Evolutionary conservation across 306 rosid species (phyloP).

Genomic region (Ammopiptanthus mongolicus): DNA sequence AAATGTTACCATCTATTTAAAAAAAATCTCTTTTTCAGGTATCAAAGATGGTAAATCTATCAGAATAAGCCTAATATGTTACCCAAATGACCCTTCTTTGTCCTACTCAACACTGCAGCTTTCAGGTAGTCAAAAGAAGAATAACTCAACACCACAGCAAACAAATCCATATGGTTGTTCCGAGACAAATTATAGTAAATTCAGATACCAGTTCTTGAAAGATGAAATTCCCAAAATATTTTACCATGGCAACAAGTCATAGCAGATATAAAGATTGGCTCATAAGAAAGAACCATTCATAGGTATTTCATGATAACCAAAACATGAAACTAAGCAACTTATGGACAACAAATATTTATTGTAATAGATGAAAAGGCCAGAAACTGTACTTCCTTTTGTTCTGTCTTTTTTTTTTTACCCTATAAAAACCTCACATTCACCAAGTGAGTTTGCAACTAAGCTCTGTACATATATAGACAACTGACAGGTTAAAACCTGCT

Average conservation of each 20-base stretch:
- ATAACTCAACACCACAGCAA: no score
- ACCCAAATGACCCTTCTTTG: no score
- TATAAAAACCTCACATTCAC: constrained; percentile 10
- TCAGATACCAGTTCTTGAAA: background rate
- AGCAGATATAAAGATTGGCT: background rate
- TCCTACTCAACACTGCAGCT: no score
- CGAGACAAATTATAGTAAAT: background rate
- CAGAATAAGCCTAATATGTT: no score
- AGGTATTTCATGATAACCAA: background rate
- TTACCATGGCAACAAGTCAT: background rate
- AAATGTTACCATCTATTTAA: no score
- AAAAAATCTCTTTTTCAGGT: no score
- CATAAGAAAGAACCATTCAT: background rate
- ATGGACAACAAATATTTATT: background rate
- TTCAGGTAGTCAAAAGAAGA: no score
- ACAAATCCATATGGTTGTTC: background rate
- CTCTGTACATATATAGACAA: constrained; percentile 24
- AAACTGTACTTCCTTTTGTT: constrained; percentile 1
- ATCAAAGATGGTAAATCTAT: no score
- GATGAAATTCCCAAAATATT: background rate
- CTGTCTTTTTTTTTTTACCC: background rate
- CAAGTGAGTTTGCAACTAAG: background rate
- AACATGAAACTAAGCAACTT: background rate
- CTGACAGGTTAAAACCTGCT: background rate
- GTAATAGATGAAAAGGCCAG: constrained; percentile 7